Base-by-base conservation (phyloP, 2,329 filamentous ascomycete species). In the Trichoderma atroviride region DNA sequence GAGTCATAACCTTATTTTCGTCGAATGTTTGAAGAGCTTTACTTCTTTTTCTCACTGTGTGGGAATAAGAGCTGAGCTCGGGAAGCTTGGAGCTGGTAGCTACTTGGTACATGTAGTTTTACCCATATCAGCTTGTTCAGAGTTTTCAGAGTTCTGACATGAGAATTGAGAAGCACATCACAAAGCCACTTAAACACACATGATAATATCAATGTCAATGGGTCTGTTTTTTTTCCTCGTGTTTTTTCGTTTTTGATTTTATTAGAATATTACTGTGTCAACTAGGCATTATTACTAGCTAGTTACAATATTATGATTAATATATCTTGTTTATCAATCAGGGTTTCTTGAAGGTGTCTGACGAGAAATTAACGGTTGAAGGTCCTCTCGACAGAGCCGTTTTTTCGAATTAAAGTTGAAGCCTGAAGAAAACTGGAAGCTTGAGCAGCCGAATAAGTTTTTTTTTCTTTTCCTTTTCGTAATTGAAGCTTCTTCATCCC, bases 51-150 rank as follows among this genome's bases (percentile, higher is more conserved):
- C 24, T 40, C n/a, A 67, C 64, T 67, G 64, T 67, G 64, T 52
- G 63, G n/a, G n/a, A 56, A 43, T 16, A 24, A 37, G 31, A 67
- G 64, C 64, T 67, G 22, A 67, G 64, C 64, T 67, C 22, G 40
- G 22, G 31, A 31, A 27, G 53, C 53, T 56, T 56, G 27, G 31
- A 58, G 56, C 56, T 37, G 55, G 13, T 19, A 57, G 22, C 50
- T 29, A 29, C 5, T 16, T 19, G 40, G 40, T 22, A 35, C 11
- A 4, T 35, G 11, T 14, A 37, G 27, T 16, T 19, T 62, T 22
- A 7, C 63, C 59, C 55, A 59, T 67, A n/a, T 16, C 22, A 40
- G 2, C 40, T 4, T n/a, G 16, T 43, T n/a, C 40, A 43, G 16
- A 40, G 22, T 27, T 57, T 58, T 59, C n/a, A 37, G n/a, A 59